Percentiles rank a stretch among this genome's conserved stretches.
Conservation (phyloP, 192 early-diverging fungal genomes). For the Umbelopsis sp. region DNA sequence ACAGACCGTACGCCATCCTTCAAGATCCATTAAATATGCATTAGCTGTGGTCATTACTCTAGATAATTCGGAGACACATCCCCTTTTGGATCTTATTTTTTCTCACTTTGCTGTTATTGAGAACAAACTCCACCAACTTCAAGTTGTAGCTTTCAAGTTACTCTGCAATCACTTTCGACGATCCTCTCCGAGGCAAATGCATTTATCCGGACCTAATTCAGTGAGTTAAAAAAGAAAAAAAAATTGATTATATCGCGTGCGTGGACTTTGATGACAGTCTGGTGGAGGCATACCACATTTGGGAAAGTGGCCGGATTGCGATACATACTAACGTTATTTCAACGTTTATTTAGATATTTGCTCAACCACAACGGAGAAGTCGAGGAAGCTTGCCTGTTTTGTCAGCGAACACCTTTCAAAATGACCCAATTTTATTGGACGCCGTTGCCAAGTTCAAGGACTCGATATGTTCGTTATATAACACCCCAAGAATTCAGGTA, state of each 20-base stretch:
- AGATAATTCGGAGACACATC: constrained; percentile 39
- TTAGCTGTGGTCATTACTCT: constrained; percentile 53
- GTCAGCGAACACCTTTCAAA: constrained; percentile 45
- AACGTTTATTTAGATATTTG: constrained; percentile 36
- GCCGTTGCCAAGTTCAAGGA: constrained; percentile 49
- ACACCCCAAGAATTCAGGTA: constrained; percentile 60
- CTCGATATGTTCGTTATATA: constrained; percentile 49
- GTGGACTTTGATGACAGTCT: neutral
- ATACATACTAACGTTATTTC: neutral
- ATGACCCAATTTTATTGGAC: constrained; percentile 47
- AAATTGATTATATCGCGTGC: neutral
- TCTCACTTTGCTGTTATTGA: constrained; percentile 63
- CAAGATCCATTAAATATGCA: constrained; percentile 52
- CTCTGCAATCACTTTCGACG: constrained; percentile 31
- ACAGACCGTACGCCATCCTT: constrained; percentile 38
- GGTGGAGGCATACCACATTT: neutral
- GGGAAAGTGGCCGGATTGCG: neutral
- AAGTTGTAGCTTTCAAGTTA: constrained; percentile 45
- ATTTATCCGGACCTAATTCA: constrained; percentile 30
- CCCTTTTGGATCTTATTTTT: constrained; percentile 55
- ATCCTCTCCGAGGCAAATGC: constrained; percentile 4
- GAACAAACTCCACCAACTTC: constrained; percentile 55
- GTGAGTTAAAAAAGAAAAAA: constrained; percentile 5
- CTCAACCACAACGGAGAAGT: constrained; percentile 24
- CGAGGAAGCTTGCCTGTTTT: constrained; percentile 41